Conservation (phyloP, 164 flowering plant species). For the Taxillus chinensis region DNA sequence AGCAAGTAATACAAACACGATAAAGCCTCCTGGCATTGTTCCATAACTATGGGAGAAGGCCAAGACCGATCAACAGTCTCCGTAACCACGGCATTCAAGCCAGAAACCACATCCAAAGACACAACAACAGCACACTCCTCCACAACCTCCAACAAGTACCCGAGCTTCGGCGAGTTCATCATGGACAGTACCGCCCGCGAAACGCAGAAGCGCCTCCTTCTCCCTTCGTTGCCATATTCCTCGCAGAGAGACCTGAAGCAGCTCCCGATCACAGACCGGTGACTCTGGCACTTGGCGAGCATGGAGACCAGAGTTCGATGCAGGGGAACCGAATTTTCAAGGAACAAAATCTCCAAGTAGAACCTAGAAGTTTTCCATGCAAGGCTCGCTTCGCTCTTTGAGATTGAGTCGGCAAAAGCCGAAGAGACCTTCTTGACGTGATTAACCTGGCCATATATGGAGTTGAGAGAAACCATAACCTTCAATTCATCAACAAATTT, state of each 20-base stretch:
- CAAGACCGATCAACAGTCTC: slow-evolving; percentile 50
- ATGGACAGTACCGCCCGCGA: slow-evolving; percentile 68
- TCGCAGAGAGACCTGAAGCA: slow-evolving; percentile 52
- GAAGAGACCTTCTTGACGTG: slow-evolving; percentile 56
- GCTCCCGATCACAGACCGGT: slow-evolving; percentile 25
- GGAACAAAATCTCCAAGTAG: slow-evolving; percentile 61
- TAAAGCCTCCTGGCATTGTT: slow-evolving; percentile 91
- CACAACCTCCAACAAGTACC: slow-evolving; percentile 54
- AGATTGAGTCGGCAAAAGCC: slow-evolving; percentile 42
- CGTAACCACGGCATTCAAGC: slow-evolving; percentile 43
- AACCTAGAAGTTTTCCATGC: slow-evolving; percentile 27
- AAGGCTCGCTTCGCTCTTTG: slow-evolving; percentile 11
- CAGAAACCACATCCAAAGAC: slow-evolving; percentile 45
- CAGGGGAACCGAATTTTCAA: slow-evolving; percentile 76
- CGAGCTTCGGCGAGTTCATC: slow-evolving; percentile 76
- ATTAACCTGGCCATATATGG: slow-evolving; percentile 60
- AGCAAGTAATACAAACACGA: slow-evolving; percentile 93
- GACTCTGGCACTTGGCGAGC: slow-evolving; percentile 36
- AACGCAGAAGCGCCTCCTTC: slow-evolving; percentile 57
- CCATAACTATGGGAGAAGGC: slow-evolving; percentile 87
- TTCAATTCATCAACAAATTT: slow-evolving; percentile 33
- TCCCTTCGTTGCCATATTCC: slow-evolving; percentile 29
- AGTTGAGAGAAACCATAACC: slow-evolving; percentile 44
- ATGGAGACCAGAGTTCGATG: slow-evolving; percentile 60
- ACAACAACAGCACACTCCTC: slow-evolving; percentile 60